A percentile compares a stretch with the other conserved stretches of the same genome.
Conservation (phyloP, 106 monocot genomes). For the Dactylorhiza incarnata region DNA sequence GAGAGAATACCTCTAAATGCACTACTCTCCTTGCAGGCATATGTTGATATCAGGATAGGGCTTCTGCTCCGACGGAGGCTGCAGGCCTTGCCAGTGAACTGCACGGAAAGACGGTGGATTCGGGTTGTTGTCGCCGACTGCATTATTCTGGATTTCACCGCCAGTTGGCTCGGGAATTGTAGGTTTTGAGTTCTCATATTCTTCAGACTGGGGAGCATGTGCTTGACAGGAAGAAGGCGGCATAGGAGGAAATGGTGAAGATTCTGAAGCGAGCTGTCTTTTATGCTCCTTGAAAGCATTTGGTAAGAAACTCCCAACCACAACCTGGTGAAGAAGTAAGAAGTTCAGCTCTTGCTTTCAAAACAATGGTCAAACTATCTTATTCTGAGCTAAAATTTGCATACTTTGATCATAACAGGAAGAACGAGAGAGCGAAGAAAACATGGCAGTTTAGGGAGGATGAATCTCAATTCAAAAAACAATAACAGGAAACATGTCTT, state of each 20-base stretch:
- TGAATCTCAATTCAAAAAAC: neutral
- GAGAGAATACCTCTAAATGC: neutral
- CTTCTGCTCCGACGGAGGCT: conserved; percentile 28
- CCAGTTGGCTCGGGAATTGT: conserved; percentile 12
- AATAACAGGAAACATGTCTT: neutral
- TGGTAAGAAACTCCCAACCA: conserved; percentile 50
- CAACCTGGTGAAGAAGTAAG: conserved; percentile 24
- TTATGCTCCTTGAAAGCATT: conserved; percentile 32
- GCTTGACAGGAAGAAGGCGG: conserved; percentile 18
- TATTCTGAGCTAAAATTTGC: no score
- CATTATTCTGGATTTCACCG: conserved; percentile 9
- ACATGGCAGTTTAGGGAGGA: neutral
- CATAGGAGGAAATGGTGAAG: conserved; percentile 10
- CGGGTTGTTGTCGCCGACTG: conserved; percentile 1
- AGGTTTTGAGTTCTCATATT: conserved; percentile 17
- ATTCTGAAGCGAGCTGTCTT: conserved; percentile 14
- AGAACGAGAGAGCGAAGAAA: neutral
- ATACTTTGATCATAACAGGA: no score
- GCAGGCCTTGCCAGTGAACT: conserved; percentile 30
- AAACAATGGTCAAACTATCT: no score
- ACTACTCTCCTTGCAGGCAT: conserved; percentile 18
- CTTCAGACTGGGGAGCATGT: conserved; percentile 28
- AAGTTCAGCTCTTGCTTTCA: neutral
- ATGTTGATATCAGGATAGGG: conserved; percentile 55
- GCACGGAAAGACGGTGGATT: conserved; percentile 19